Evolutionary conservation across 768 basidiomycete species (phyloP), one percentile per base, ranked within the genome.

Genomic region (Boletus vinaceobasis): DNA sequence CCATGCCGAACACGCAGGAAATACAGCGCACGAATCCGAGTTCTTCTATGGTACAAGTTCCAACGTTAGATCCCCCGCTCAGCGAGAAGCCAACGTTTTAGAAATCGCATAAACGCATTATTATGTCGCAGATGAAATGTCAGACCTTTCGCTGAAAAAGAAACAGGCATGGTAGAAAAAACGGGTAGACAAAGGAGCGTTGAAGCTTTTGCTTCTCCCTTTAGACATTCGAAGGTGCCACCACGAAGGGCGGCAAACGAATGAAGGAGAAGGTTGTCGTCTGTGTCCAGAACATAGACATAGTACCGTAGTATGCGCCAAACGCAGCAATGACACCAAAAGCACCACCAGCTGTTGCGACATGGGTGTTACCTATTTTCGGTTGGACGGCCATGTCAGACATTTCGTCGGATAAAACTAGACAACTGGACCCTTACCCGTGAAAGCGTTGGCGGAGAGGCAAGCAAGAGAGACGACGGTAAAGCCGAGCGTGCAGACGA

Each of bases 241-340:
- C 7, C 8, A 68, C 35, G 23, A 68, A 11, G 37, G 57, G 63
- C 4, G 66, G 66, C 10, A 67, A 53, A 17, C 58, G 68, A 26
- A 70, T 68, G 43, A 63, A 65, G 14, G 63, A 67, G 32, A 15
- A 53, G 1, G 67, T 68, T 9, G 68, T 65, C 29, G 67, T 61
- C 47, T 70, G 63, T 7, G 67, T 70, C 68, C 68, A 68, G 45
- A 68, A 63, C 50, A 55, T 45, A 14, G 68, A 61, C 33, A 67
- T 6, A 17, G 66, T 54, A 4, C 59, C 66, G 15, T 70, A 68
- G 66, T 65, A 70, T 50, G 67, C 64, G 10, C 68, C 66, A 10
- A 62, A 67, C 9, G 66, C 50, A 11, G 68, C 66, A 27, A 68
- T 23, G 42, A 70, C 15, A 45, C 66, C 66, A 21, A 70, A 46